Conservation (phyloP, 257 asterid genomes). For the Jasminum sambac region DNA sequence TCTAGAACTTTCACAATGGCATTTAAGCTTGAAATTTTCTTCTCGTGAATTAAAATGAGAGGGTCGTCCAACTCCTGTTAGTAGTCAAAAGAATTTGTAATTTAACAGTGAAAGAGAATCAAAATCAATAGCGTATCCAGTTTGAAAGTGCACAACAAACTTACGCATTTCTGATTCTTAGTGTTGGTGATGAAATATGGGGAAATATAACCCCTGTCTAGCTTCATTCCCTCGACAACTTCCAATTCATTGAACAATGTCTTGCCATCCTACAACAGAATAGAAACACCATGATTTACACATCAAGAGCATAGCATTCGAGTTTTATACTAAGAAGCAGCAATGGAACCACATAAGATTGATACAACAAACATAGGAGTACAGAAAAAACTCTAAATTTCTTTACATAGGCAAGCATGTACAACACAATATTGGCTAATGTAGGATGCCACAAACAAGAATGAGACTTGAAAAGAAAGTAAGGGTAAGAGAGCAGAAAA, state of each 20-base stretch:
- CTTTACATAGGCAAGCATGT: not conserved
- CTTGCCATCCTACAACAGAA: constrained; percentile 72
- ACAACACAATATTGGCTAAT: not conserved
- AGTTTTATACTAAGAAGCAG: not conserved
- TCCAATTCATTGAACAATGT: constrained; percentile 85
- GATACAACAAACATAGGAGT: not conserved
- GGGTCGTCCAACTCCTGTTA: constrained; percentile 90
- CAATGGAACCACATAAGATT: not conserved
- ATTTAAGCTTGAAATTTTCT: constrained; percentile 74
- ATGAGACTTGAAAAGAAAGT: no score
- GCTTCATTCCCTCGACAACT: constrained; percentile 98
- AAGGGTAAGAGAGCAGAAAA: no score
- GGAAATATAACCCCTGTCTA: constrained; percentile 90
- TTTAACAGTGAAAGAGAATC: not conserved
- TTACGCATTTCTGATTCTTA: constrained; percentile 94
- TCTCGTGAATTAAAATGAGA: constrained; percentile 79
- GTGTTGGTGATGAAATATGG: constrained; percentile 92
- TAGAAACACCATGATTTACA: constrained; percentile 8
- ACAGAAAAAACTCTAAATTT: not conserved
- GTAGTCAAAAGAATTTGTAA: not conserved
- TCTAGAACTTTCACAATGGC: constrained; percentile 81
- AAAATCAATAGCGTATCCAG: not conserved
- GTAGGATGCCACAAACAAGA: no score
- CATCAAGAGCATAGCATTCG: not conserved
- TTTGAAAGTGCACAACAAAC: constrained; percentile 19